Evolutionary conservation across 2,329 filamentous ascomycete species (phyloP), one percentile per base, ranked within the genome.

Genomic region (Raffaelea arxii): DNA sequence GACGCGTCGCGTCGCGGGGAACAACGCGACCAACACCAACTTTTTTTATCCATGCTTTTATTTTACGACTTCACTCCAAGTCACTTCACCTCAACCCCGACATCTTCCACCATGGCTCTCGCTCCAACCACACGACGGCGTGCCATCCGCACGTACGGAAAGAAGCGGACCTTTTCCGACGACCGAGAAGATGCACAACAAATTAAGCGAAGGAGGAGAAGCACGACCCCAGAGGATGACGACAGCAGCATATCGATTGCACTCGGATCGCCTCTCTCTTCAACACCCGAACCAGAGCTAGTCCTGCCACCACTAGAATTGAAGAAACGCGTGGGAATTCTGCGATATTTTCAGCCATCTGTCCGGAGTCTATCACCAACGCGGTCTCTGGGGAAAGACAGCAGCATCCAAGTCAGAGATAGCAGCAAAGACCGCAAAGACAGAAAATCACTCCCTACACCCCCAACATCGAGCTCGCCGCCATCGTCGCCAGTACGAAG

Each of bases 291-390:
- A n/a, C 6, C 22, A 32, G 36, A 5, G 10, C 38, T 24, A 32
- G 10, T 11, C 44, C 44, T 25, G 32, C 32, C 32, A n/a, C 6
- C 32, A 7, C 32, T 18, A 36, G n/a, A n/a, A n/a, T n/a, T n/a
- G n/a, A 41, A 43, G 4, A 47, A 46, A 5, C 25, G 41, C 6
- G 11, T 46, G 3, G 51, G 52, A 25, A 53, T 54, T 21, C 16
- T 54, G 47, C 51, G 52, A 4, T 54, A 54, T 35, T 54, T 54
- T 10, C 52, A 54, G 41, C 52, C 52, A 0, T 32, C 23, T 12
- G 47, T 45, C 4, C 43, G 40, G 6, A 41, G 41, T 32, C 46
- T 30, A 11, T 35, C 49, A 1, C 27, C 46, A 4, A 19, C 22
- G 2, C 45, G 47, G 19, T 30, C 43, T 27, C 35, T 41, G 11